phyloP scores from a whole-genome alignment of 805 yeast genomes.

The Ogataea methylovora region DNA sequence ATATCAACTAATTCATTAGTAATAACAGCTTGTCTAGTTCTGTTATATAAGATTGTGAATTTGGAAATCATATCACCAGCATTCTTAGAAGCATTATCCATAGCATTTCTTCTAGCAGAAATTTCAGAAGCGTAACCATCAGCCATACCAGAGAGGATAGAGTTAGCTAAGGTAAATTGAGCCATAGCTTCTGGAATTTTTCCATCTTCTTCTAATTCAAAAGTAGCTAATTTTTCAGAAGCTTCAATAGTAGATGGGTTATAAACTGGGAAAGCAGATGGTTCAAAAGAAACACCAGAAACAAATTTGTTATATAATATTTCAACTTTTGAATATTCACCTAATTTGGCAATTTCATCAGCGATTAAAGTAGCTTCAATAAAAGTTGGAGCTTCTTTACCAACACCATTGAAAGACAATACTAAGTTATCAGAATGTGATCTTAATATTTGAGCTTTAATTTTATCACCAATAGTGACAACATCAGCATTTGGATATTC shows the following conservation, averaged over 20 bases:
- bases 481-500: conserved; percentile 66
- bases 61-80: conserved; percentile 98
- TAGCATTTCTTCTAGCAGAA: conserved; percentile 98
- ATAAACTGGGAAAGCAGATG: conserved; percentile 60
- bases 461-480: conserved; percentile 91
- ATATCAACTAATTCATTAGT: conserved; percentile 99
- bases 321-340: conserved; percentile 70
- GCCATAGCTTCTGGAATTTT: conserved; percentile 60
- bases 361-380: conserved; percentile 83
- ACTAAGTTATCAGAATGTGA: conserved; percentile 61
- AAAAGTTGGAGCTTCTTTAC: conserved; percentile 95
- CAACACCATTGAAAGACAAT: conserved; percentile 82
- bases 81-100: conserved; percentile 99
- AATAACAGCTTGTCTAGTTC: conserved; percentile 98
- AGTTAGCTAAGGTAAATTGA: conserved; percentile 86
- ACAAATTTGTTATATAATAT: conserved; percentile 83
- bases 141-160: conserved; percentile 84
- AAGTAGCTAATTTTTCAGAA: conserved; percentile 80
- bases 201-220: conserved; percentile 68
- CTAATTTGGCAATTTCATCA: conserved; percentile 67
- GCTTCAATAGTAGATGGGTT: conserved; percentile 65
- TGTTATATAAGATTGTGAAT: conserved; percentile 96
- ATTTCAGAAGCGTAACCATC: conserved; percentile 98
- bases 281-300: conserved; percentile 86
- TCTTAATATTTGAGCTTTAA: conserved; percentile 83